These are phyloP conservation scores for Mitragyna speciosa DNA, from an alignment of 257 asterid species.

Conservation along the genomic window DNA sequence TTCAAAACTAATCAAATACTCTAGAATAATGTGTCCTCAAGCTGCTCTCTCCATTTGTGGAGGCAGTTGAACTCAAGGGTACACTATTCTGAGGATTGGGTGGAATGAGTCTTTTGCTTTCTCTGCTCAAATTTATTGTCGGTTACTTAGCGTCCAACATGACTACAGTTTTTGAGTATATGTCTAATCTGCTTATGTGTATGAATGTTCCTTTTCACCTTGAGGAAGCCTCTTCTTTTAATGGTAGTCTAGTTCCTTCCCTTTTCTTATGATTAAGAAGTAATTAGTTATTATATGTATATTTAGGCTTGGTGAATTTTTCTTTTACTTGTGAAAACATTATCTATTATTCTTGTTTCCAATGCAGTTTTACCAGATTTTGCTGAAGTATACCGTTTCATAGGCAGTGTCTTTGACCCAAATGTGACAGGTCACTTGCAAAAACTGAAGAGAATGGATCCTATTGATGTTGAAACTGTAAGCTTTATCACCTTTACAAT, in stretches of 20 bases:
- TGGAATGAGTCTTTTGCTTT: neutral
- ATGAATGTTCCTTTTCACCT: neutral
- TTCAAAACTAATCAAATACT: neutral
- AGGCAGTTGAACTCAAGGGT: conserved; percentile 7
- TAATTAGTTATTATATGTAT: neutral
- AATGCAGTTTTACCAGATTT: conserved; percentile 93
- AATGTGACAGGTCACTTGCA: conserved; percentile 68
- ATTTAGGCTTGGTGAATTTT: neutral
- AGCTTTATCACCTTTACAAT: conserved; percentile 34
- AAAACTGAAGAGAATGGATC: conserved; percentile 82
- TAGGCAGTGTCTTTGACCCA: conserved; percentile 94
- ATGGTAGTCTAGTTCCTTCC: neutral
- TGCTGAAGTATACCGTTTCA: conserved; percentile 83
- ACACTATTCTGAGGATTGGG: conserved; percentile 7
- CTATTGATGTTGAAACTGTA: conserved; percentile 94
- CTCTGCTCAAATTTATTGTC: neutral
- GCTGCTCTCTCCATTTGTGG: conserved; percentile 5
- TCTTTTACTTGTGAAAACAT: neutral
- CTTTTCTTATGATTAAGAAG: neutral
- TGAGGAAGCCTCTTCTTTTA: neutral
- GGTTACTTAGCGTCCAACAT: neutral
- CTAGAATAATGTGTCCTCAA: neutral
- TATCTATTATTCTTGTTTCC: neutral
- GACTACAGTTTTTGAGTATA: neutral
- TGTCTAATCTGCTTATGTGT: no score